phyloP scores from a whole-genome alignment of 73 alveolate genomes.

The Paramecium sonneborni region DNA sequence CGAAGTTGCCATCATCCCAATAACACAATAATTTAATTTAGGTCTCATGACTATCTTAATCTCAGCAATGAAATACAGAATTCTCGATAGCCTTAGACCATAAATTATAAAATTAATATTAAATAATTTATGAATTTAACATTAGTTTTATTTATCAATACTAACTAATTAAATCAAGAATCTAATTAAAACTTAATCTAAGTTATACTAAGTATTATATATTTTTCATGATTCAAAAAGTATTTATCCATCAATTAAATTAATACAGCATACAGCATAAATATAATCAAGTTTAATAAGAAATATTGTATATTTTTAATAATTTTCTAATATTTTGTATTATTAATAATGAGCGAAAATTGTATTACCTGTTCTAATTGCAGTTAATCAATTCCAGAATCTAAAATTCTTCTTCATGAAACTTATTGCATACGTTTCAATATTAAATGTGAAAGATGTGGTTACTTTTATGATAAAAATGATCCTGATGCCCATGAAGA shows the following conservation, averaged over 20 bases:
- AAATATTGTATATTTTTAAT: too few species aligned
- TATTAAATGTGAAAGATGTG: slow-evolving; percentile 40
- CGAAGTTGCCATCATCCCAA: slow-evolving; percentile 48
- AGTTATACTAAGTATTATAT: too few species aligned
- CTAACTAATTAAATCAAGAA: too few species aligned
- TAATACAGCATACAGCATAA: too few species aligned
- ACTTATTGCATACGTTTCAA: not conserved
- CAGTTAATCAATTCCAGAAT: not conserved
- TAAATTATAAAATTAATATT: not conserved
- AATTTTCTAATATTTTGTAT: not conserved
- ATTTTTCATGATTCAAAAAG: too few species aligned
- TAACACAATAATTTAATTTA: not conserved
- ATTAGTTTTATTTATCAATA: too few species aligned
- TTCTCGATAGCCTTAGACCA: slow-evolving; percentile 7
- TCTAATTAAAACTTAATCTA: too few species aligned
- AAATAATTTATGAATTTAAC: not conserved
- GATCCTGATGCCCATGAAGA: slow-evolving; percentile 53
- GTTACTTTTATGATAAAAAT: slow-evolving; percentile 37
- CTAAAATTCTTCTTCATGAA: slow-evolving; percentile 24
- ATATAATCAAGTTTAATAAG: too few species aligned
- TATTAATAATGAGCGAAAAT: slow-evolving; percentile 7
- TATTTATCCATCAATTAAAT: too few species aligned
- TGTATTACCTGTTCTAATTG: slow-evolving; percentile 6
- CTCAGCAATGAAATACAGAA: not conserved
- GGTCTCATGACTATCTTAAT: not conserved